Evolutionary conservation across 2,329 filamentous ascomycete species (phyloP).

Genomic region (Coniella lustricola): DNA sequence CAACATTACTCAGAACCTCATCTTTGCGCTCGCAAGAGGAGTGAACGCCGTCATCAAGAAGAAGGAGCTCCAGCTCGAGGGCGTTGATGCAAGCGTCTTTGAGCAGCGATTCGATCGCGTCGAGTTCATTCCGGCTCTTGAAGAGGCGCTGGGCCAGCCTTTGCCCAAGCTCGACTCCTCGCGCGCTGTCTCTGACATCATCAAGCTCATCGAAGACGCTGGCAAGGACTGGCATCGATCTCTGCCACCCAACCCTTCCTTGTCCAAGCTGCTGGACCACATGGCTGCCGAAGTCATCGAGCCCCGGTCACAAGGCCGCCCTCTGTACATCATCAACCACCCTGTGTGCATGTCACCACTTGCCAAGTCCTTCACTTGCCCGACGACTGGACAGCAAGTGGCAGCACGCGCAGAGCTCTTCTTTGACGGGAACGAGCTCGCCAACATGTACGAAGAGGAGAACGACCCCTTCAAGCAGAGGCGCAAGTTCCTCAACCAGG

Average conservation of each 20-base stretch:
- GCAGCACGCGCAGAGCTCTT: slow-evolving; percentile 83
- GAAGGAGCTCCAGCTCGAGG: background rate
- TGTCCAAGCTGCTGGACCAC: slow-evolving; percentile 69
- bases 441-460: slow-evolving; percentile 98
- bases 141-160: slow-evolving; percentile 55
- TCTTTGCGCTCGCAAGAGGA: slow-evolving; percentile 48
- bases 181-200: slow-evolving; percentile 52
- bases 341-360: slow-evolving; percentile 87
- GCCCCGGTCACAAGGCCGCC: slow-evolving; percentile 56
- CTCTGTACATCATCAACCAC: slow-evolving; percentile 84
- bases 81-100: slow-evolving; percentile 2
- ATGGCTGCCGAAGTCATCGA: slow-evolving; percentile 74
- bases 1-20: slow-evolving; percentile 63
- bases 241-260: slow-evolving; percentile 56
- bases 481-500: slow-evolving; percentile 64
- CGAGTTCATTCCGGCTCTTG: slow-evolving; percentile 76
- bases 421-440: slow-evolving; percentile 70
- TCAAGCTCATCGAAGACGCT: slow-evolving; percentile 45
- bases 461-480: slow-evolving; percentile 85
- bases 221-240: slow-evolving; percentile 58
- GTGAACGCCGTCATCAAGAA: slow-evolving; percentile 4
- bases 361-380: slow-evolving; percentile 75
- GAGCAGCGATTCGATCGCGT: slow-evolving; percentile 38
- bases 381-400: slow-evolving; percentile 60
- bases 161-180: slow-evolving; percentile 56